Conservation (phyloP, 352 stramenopile genomes). For the Pythium dissotocum region DNA sequence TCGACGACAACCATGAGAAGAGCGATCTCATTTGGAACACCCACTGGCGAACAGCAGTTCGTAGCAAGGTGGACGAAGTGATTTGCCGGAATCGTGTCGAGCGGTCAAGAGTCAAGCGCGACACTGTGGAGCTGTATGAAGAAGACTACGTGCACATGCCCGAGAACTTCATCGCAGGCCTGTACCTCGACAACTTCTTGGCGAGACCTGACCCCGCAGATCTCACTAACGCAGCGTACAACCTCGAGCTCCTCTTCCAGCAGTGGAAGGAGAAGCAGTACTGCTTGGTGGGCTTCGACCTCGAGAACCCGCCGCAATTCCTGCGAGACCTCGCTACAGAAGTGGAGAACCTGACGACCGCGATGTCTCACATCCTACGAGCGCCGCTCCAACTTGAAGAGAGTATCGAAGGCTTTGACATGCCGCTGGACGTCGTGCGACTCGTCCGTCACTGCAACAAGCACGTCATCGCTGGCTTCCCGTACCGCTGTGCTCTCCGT, state of each 20-base stretch:
- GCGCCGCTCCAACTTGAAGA: conserved; percentile 69
- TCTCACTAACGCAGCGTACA: conserved; percentile 76
- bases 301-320: conserved; percentile 56
- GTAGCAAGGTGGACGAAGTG: conserved; percentile 72
- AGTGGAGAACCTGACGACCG: conserved; percentile 71
- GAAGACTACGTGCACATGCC: conserved; percentile 64
- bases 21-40: conserved; percentile 86
- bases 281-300: conserved; percentile 56
- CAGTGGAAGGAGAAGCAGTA: conserved; percentile 65
- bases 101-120: conserved; percentile 69
- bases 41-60: conserved; percentile 69
- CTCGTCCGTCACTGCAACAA: conserved; percentile 77
- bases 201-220: conserved; percentile 67
- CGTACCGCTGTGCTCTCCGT: conserved; percentile 65
- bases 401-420: conserved; percentile 61
- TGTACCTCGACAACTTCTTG: conserved; percentile 79
- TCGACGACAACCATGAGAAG: conserved; percentile 85
- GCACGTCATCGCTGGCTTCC: conserved; percentile 65
- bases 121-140: conserved; percentile 74
- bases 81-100: conserved; percentile 79
- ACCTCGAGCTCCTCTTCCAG: conserved; percentile 76
- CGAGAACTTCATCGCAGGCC: conserved; percentile 66
- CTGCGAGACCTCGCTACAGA: conserved; percentile 50
- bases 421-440: conserved; percentile 74
- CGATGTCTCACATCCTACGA: conserved; percentile 70